A percentile compares a stretch with the other conserved stretches of the same genome.
Evolutionary conservation across 306 rosid species (phyloP).

Genomic region (Psophocarpus tetragonolobus): DNA sequence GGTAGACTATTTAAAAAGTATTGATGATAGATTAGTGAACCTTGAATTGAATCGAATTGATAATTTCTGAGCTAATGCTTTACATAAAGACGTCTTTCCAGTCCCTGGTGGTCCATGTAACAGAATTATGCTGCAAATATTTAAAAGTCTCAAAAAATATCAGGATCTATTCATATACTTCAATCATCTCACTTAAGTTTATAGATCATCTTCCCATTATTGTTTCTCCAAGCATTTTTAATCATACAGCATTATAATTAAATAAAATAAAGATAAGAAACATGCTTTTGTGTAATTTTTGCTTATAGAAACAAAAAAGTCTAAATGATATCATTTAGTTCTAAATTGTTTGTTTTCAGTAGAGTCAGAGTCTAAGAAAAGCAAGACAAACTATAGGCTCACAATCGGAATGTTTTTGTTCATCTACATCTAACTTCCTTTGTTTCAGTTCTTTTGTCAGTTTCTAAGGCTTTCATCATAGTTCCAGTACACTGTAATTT

Average conservation of each 20-base stretch:
- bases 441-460: not conserved
- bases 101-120: conserved; percentile 98
- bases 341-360: not conserved
- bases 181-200: conserved; percentile 6
- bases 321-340: not conserved
- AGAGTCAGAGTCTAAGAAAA: not conserved
- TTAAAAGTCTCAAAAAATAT: conserved; percentile 16
- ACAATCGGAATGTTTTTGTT: conserved; percentile 7
- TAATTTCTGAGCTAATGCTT: conserved; percentile 94
- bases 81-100: conserved; percentile 93
- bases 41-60: conserved; percentile 77
- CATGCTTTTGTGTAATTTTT: not conserved
- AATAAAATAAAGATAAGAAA: not conserved
- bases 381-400: conserved; percentile 7
- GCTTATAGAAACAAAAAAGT: not conserved
- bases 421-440: not conserved
- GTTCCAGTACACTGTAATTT: not conserved
- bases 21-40: conserved; percentile 45
- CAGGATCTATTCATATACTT: not conserved
- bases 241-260: not conserved
- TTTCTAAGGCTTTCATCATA: not conserved
- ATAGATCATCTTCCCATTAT: not conserved
- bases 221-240: not conserved
- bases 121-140: conserved; percentile 69
- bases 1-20: not conserved